Percentiles rank a stretch among this genome's conserved stretches.
Conservation (phyloP, 106 monocot genomes). For the Allium fistulosum region DNA sequence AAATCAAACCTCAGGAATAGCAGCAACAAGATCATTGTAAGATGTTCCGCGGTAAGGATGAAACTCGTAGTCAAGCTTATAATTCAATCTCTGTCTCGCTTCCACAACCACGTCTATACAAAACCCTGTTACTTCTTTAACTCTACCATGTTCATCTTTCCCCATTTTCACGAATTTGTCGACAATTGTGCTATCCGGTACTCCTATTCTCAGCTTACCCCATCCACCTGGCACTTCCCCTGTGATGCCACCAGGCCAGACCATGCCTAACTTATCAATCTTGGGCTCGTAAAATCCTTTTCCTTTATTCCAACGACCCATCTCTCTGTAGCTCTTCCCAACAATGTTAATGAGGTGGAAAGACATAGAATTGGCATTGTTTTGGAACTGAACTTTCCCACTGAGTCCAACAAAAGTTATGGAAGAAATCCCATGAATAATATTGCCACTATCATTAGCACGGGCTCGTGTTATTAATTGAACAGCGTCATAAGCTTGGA, state of each 20-base stretch:
- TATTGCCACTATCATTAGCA: background rate
- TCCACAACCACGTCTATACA: conserved; percentile 33
- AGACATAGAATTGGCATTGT: background rate
- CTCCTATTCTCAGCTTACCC: conserved; percentile 17
- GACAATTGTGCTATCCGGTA: background rate
- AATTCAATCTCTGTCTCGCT: too few relatives aligned
- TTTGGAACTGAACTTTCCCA: background rate
- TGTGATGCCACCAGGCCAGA: conserved; percentile 21
- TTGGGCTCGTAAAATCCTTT: background rate
- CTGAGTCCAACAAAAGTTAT: background rate
- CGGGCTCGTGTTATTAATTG: background rate
- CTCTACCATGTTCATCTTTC: background rate
- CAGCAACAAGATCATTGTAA: too few relatives aligned
- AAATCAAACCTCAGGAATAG: too few relatives aligned
- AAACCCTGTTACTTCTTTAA: conserved; percentile 9
- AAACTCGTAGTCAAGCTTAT: too few relatives aligned
- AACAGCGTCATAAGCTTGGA: conserved; percentile 3
- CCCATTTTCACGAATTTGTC: conserved; percentile 8
- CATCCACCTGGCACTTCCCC: conserved; percentile 13
- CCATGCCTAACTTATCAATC: background rate
- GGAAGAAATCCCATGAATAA: background rate
- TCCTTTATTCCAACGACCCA: background rate
- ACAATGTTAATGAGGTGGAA: conserved; percentile 1
- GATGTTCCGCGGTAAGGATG: too few relatives aligned
- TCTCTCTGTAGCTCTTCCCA: background rate